phyloP scores from a whole-genome alignment of 345 rosid genomes.

The Bretschneidera sinensis region DNA sequence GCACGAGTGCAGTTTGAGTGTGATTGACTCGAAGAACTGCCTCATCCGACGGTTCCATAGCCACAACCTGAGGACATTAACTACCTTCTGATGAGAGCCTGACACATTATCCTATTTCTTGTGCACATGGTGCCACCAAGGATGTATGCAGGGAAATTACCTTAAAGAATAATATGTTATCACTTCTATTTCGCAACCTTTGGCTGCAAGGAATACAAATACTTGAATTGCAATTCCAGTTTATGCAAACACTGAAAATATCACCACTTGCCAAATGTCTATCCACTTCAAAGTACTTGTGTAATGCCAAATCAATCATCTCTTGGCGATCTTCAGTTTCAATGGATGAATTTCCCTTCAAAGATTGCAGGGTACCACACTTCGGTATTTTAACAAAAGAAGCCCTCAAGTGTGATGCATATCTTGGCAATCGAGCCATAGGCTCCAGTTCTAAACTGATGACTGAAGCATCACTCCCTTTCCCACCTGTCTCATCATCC shows the following conservation, averaged over 20 bases:
- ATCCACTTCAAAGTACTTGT: constrained; percentile 67
- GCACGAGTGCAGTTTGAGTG: constrained; percentile 86
- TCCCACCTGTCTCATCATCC: constrained; percentile 30
- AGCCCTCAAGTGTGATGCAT: constrained; percentile 86
- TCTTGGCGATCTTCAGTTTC: constrained; percentile 87
- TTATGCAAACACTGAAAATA: constrained; percentile 53
- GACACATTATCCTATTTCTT: constrained; percentile 5
- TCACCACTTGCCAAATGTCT: constrained; percentile 72
- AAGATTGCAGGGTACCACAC: constrained; percentile 68
- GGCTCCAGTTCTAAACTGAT: constrained; percentile 60
- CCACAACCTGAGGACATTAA: constrained; percentile 61
- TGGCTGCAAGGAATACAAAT: constrained; percentile 69
- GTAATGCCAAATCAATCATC: constrained; percentile 76
- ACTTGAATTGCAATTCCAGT: constrained; percentile 75
- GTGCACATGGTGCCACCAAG: background rate
- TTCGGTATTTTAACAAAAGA: constrained; percentile 89
- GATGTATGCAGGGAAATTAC: constrained; percentile 27
- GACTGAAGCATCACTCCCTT: constrained; percentile 24
- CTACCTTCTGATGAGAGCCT: constrained; percentile 18
- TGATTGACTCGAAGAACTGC: constrained; percentile 63
- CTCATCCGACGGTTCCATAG: constrained; percentile 89
- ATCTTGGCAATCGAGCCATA: constrained; percentile 40
- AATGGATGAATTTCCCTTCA: constrained; percentile 50
- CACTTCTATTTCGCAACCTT: constrained; percentile 29
- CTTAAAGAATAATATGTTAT: constrained; percentile 65